Evolutionary conservation across 331 rosid genomes (phyloP), one percentile per base, ranked within the genome.

Genomic region (Phaseolus coccineus): DNA sequence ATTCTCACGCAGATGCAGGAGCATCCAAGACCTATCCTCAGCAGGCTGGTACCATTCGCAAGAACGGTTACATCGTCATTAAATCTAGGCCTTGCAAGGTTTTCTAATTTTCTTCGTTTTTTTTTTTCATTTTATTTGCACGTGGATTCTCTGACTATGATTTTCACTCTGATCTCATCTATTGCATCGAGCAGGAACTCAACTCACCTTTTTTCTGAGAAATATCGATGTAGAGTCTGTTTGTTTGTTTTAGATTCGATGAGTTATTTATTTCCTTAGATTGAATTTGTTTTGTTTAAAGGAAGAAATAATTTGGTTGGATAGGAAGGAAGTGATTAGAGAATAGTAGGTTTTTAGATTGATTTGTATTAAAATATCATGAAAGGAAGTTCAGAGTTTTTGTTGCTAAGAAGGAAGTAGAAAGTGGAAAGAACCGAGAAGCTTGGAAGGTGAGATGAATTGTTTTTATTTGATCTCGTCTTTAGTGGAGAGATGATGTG

Each of bases 51-150:
- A 72, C 93, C 83, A 89, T 91, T 69, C 92, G 93, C 55, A 89
- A 88, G 84, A 91, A 83, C 71, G 93, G 93, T 24, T 82, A 89
- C 82, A 85, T 91, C 83, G 92, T 91, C 77, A 89, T 91, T 76
- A 89, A 91, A 77, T 68, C 52, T 85, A 81, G 96, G 67, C 89
- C 96, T 33, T 89, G 93, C 93, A 89, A 91, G 96, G 96, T 84
- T 16, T 51, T 24, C 0, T 2, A 15, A 8, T 67, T 33, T 62
- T 12, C 31, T 11, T 9, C 16, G 0, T 8, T 3, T 28, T 44
- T 12, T 53, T 22, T 52, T 56, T 58, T 4, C 8, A 2, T 67
- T 44, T 68, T 22, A 42, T 46, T 46, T 3, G 22, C 19, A 7
- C 0, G 9, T 63, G 40, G 53, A 33, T 35, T 64, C 10, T 50